A percentile compares a stretch with the other conserved stretches of the same genome.
Conservation (phyloP, 352 stramenopile species). For the Globisporangium yorkense region DNA sequence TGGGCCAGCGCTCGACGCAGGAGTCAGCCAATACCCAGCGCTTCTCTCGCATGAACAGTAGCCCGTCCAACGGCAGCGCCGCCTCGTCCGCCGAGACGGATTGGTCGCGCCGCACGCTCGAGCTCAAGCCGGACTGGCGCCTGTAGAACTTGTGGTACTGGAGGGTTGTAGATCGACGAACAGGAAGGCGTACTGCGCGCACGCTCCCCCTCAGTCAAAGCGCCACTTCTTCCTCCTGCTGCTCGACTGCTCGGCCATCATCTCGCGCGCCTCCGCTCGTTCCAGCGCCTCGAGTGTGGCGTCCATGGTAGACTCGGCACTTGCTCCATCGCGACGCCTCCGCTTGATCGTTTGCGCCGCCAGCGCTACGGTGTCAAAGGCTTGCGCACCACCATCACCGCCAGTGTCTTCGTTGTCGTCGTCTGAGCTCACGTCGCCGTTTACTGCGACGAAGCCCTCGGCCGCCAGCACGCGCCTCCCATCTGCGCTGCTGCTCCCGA, state of each 20-base stretch:
- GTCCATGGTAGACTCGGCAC: slow-evolving; percentile 15
- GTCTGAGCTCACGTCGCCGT: slow-evolving; percentile 31
- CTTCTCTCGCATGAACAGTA: slow-evolving; percentile 1
- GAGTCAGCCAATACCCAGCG: slow-evolving; percentile 1
- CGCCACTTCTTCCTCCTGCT: not conserved
- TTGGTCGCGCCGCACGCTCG: slow-evolving; percentile 24
- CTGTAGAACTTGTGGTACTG: not conserved
- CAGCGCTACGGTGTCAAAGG: not conserved
- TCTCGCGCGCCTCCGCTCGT: slow-evolving; percentile 23
- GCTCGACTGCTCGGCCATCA: slow-evolving; percentile 1
- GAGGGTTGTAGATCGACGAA: not conserved
- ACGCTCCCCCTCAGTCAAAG: not conserved
- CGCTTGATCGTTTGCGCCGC: not conserved
- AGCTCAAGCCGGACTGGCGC: slow-evolving; percentile 16
- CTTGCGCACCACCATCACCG: not conserved
- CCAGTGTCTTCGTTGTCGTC: slow-evolving; percentile 17
- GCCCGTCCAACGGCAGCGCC: slow-evolving; percentile 4
- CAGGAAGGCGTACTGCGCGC: not conserved
- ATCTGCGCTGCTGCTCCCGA: slow-evolving; percentile 14
- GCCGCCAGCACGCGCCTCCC: slow-evolving; percentile 22
- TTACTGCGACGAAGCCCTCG: slow-evolving; percentile 50
- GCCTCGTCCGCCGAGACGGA: slow-evolving; percentile 18
- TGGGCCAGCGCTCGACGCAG: slow-evolving; percentile 15
- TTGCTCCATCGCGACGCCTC: not conserved
- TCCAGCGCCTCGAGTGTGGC: slow-evolving; percentile 35